Percentiles rank a stretch among this genome's conserved stretches.
Conservation (phyloP, 495 filamentous ascomycete species). For the Terfezia boudieri region DNA sequence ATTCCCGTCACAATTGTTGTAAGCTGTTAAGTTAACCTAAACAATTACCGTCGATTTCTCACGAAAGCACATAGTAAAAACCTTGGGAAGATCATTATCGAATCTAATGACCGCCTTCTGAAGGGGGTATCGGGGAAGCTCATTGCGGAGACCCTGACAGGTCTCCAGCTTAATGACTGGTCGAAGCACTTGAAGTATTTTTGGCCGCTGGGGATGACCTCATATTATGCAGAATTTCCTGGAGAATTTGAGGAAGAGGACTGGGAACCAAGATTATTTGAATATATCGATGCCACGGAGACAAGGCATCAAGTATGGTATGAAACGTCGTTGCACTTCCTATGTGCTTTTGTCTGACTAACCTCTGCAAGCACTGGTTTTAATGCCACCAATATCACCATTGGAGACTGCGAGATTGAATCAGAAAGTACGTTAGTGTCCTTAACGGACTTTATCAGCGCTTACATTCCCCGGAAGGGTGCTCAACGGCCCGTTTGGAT, state of each 20-base stretch:
- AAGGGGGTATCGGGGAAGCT: conserved; percentile 13
- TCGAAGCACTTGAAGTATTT: conserved; percentile 4
- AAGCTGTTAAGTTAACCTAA: background rate
- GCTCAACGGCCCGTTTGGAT: conserved; percentile 11
- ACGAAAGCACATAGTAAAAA: conserved; percentile 3
- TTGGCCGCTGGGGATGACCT: background rate
- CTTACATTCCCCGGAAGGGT: conserved; percentile 11
- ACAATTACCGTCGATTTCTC: background rate
- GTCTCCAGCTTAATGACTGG: conserved; percentile 4
- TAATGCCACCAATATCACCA: conserved; percentile 7
- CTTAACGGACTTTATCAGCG: conserved; percentile 11
- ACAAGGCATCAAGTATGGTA: background rate
- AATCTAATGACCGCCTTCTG: conserved; percentile 10
- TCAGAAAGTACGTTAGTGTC: conserved; percentile 5
- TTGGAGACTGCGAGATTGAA: conserved; percentile 6
- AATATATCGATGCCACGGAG: conserved; percentile 7
- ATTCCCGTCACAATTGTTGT: conserved; percentile 7
- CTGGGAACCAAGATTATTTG: conserved; percentile 8
- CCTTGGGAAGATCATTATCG: conserved; percentile 9
- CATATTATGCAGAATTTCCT: conserved; percentile 5
- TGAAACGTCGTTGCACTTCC: too few relatives aligned
- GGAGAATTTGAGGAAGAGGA: conserved; percentile 6
- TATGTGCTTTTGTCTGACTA: too few relatives aligned
- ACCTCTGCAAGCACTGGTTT: conserved; percentile 7
- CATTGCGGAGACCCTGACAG: conserved; percentile 9